Percentiles rank a stretch among this genome's conserved stretches.
phyloP scores from a whole-genome alignment of 2,329 filamentous ascomycete species.

The Alternaria sp. region DNA sequence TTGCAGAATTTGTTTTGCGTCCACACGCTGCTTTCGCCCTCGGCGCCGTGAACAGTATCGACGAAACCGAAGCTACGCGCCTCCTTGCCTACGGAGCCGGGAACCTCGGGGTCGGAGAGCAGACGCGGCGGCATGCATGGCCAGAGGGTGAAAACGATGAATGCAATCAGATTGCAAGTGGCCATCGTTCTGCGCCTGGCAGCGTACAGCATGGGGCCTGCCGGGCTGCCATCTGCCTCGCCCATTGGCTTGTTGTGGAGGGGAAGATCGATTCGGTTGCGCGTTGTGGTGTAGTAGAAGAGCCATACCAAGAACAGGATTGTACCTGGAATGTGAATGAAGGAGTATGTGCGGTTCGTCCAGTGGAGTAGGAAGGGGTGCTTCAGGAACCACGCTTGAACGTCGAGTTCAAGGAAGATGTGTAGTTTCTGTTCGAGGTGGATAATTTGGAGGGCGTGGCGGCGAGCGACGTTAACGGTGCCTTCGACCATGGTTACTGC shows the following conservation, averaged over 20 bases:
- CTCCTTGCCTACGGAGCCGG: constrained; percentile 62
- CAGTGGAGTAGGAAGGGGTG: constrained; percentile 66
- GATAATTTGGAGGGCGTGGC: constrained; percentile 72
- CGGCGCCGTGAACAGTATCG: constrained; percentile 63
- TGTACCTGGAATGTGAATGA: constrained; percentile 79
- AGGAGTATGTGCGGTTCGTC: constrained; percentile 76
- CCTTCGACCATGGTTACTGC: constrained; percentile 71
- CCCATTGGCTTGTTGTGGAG: constrained; percentile 45
- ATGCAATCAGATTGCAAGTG: constrained; percentile 64
- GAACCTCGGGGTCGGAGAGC: constrained; percentile 60
- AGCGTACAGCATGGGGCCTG: constrained; percentile 61
- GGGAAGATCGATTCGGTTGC: constrained; percentile 55
- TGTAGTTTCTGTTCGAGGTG: constrained; percentile 68
- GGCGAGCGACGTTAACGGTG: constrained; percentile 71
- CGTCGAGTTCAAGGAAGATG: constrained; percentile 68
- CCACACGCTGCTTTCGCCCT: constrained; percentile 71
- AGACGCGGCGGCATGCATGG: constrained; percentile 67
- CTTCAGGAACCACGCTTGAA: constrained; percentile 65
- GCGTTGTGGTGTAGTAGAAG: constrained; percentile 73
- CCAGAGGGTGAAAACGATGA: constrained; percentile 65
- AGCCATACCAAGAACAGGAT: constrained; percentile 72
- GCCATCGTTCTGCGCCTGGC: constrained; percentile 63
- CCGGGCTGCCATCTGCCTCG: constrained; percentile 47
- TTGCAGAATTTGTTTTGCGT: constrained; percentile 77
- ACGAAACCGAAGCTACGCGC: constrained; percentile 66